Percentiles rank a stretch among this genome's conserved stretches.
Evolutionary conservation across 2,329 filamentous ascomycete genomes (phyloP).

Genomic region (Hymenoscyphus linearis): DNA sequence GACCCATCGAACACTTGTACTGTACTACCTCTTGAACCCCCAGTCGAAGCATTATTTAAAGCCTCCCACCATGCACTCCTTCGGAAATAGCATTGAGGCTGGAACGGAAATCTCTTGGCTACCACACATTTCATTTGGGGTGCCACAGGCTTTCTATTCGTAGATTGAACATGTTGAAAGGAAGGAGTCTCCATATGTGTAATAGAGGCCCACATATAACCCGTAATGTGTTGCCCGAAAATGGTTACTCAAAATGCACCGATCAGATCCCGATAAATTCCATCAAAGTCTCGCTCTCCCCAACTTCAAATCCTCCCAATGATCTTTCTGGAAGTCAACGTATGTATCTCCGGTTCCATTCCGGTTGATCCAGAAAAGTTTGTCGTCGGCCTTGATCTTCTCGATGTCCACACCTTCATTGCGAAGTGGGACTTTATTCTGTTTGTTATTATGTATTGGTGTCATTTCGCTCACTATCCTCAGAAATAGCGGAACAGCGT

Average conservation of each 20-base stretch:
- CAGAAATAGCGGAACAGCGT: conserved; percentile 72
- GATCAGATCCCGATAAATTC: neutral
- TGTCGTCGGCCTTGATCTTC: conserved; percentile 39
- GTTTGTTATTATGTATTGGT: conserved; percentile 72
- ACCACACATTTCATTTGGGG: neutral
- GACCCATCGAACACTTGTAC: neutral
- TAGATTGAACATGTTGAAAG: neutral
- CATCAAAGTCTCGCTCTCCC: conserved; percentile 38
- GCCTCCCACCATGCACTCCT: neutral
- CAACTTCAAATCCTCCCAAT: conserved; percentile 51
- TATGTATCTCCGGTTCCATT: conserved; percentile 50
- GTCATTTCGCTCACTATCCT: conserved; percentile 53
- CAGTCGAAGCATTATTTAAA: neutral
- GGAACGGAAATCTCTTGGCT: neutral
- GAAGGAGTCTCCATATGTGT: neutral
- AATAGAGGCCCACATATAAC: neutral
- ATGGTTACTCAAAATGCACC: neutral
- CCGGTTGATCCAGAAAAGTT: conserved; percentile 52
- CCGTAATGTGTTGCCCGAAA: neutral
- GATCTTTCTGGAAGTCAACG: conserved; percentile 49
- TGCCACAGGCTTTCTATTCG: neutral
- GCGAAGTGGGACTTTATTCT: conserved; percentile 68
- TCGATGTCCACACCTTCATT: conserved; percentile 60
- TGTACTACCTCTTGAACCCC: neutral
- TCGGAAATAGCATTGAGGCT: neutral